Evolutionary conservation across 441 rosid species (phyloP).

Genomic region (Gossypium davidsonii): DNA sequence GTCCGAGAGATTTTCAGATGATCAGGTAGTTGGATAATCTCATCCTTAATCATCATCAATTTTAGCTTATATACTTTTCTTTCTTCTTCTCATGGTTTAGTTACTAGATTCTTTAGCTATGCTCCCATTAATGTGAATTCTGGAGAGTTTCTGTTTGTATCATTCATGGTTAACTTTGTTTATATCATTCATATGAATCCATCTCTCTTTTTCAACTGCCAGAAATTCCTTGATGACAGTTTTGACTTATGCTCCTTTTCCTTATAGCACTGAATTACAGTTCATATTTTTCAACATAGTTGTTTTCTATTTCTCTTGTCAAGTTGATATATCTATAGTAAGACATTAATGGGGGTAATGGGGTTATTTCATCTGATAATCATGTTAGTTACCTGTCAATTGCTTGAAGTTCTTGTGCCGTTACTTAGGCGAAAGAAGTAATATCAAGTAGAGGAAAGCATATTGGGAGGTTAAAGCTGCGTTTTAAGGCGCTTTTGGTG

Average conservation of each 20-base stretch:
- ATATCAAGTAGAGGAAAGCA: not conserved
- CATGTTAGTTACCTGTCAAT: not conserved
- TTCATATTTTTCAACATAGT: not conserved
- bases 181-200: not conserved
- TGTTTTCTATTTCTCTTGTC: not conserved
- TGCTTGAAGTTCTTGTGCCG: not conserved
- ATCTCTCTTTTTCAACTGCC: not conserved
- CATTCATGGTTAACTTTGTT: not conserved
- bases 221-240: not conserved
- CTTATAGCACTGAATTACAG: not conserved
- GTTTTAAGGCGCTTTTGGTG: not conserved
- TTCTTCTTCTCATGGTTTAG: not conserved
- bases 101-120: not conserved
- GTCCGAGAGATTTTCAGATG: constrained; percentile 63
- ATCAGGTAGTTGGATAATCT: constrained; percentile 40
- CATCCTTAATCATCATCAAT: not conserved
- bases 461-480: not conserved
- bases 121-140: not conserved
- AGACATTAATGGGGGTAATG: not conserved
- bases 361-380: not conserved
- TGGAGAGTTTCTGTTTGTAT: not conserved
- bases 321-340: not conserved
- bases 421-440: not conserved
- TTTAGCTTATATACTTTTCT: not conserved
- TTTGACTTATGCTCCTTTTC: not conserved